Evolutionary conservation across 768 basidiomycete species (phyloP), one percentile per base, ranked within the genome.

Genomic region (Dioszegia crocea): DNA sequence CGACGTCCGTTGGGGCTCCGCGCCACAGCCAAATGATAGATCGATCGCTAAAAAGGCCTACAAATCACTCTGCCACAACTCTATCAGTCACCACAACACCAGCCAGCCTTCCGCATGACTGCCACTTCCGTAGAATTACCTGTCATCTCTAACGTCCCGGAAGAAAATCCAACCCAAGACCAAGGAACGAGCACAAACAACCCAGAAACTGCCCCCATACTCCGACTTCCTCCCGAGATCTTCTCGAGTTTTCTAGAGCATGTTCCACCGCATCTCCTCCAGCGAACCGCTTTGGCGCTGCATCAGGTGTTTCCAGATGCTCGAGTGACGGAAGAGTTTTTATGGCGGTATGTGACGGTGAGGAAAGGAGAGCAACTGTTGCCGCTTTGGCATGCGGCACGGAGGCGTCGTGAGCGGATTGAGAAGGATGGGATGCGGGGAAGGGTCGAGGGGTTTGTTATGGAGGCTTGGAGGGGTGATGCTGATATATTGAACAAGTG

Each of bases 401-500:
- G 44, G 43, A 44, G 43, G 43, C n/a, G 44, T 21, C 41, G 54
- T 24, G 40, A 61, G 3, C 81, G 81, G 79, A 77, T 88, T 10
- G 79, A 80, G 45, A 78, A 79, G 6, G 77, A 88, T 50, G 79
- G 70, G 54, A 44, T 30, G 49, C 19, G 36, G n/a, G 50, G 41
- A 1, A 41, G 24, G 29, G 59, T 53, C 1, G 38, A 14, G 14
- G 51, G 51, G 4, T 53, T 55, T 24, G 21, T 46, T 14, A 69
- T 87, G 31, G 80, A 85, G 71, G 78, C 81, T 14, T 92, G 88
- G 88, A 79, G 70, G 6, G 84, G 84, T 27, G 88, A 91, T 68
- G 86, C 88, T 2, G 85, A 89, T 59, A 82, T 88, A 14, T 77
- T 89, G 40, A 81, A 86, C 67, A 88, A 88, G 70, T 69, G 51